Percentiles rank a stretch among this genome's conserved stretches.
These are phyloP conservation scores for Beauveria rudraprayagi DNA, from an alignment of 2,329 filamentous ascomycete genomes.

Conservation along the genomic window DNA sequence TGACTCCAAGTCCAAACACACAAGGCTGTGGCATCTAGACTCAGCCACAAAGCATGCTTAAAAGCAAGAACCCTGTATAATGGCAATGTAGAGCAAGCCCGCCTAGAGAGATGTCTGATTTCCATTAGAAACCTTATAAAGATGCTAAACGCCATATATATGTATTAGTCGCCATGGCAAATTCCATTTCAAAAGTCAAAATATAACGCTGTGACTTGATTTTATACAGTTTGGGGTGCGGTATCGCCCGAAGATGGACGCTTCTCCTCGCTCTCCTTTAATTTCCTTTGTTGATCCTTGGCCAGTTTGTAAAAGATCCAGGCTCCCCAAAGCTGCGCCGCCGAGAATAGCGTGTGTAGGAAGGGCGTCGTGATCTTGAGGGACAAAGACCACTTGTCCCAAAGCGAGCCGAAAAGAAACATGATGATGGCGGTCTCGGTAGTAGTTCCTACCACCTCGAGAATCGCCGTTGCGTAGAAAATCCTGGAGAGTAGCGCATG, in stretches of 20 bases:
- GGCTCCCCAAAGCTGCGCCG: conserved; percentile 10
- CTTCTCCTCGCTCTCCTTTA: conserved; percentile 4
- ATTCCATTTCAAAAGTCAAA: background rate
- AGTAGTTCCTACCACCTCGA: conserved; percentile 6
- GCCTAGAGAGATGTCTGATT: background rate
- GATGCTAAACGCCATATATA: conserved; percentile 2
- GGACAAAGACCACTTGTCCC: conserved; percentile 11
- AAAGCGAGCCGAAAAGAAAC: conserved; percentile 10
- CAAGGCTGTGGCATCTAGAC: too few relatives aligned
- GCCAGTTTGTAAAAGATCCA: conserved; percentile 12
- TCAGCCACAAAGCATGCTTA: too few relatives aligned
- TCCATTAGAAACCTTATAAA: background rate
- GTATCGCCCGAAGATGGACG: conserved; percentile 3
- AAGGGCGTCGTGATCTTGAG: conserved; percentile 9
- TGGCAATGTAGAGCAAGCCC: too few relatives aligned
- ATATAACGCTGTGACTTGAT: background rate
- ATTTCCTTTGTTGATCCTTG: conserved; percentile 1
- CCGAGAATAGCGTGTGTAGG: conserved; percentile 9
- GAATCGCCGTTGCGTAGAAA: conserved; percentile 6
- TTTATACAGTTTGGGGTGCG: background rate
- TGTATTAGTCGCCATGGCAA: background rate
- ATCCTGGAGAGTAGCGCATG: conserved; percentile 7
- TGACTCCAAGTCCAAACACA: too few relatives aligned
- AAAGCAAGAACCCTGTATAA: too few relatives aligned
- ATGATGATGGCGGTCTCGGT: conserved; percentile 10